These are phyloP conservation scores for Sequoiadendron giganteum DNA, from an alignment of 75 land plant species.

Conservation along the genomic window DNA sequence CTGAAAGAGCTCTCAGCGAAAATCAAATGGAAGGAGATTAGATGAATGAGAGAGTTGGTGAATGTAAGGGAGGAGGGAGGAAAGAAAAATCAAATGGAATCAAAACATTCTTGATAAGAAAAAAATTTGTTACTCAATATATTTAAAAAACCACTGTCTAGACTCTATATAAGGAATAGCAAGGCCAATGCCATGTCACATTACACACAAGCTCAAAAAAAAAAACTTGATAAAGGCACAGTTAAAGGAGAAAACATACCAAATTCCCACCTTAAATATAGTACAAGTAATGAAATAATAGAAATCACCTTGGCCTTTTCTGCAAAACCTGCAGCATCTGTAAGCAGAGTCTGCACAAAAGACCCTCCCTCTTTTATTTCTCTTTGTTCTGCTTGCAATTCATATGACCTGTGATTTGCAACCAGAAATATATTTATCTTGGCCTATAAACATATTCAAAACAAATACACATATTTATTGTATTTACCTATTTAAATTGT, in stretches of 20 bases:
- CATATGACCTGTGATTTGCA: constrained; percentile 26
- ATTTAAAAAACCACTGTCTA: not conserved
- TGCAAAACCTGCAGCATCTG: constrained; percentile 31
- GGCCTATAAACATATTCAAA: not conserved
- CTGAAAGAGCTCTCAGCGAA: too few relatives aligned
- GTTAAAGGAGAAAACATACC: not conserved
- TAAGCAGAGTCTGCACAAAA: constrained; percentile 32
- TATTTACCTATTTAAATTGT: constrained; percentile 9
- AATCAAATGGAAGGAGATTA: too few relatives aligned
- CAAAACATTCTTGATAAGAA: not conserved
- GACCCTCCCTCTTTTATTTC: constrained; percentile 38
- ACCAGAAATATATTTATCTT: constrained; percentile 7
- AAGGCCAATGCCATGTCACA: not conserved
- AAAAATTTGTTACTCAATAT: not conserved
- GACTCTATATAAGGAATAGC: not conserved
- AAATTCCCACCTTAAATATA: not conserved
- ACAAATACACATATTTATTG: not conserved
- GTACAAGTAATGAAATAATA: not conserved
- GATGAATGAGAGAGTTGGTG: too few relatives aligned
- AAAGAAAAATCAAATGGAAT: not conserved
- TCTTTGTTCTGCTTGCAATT: constrained; percentile 23
- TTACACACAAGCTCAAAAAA: not conserved
- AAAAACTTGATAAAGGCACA: not conserved
- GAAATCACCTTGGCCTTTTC: constrained; percentile 57
- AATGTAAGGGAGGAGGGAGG: too few relatives aligned